Evolutionary conservation across 1,284 basidiomycete genomes (phyloP).

Genomic region (Ceratobasidium sp.): DNA sequence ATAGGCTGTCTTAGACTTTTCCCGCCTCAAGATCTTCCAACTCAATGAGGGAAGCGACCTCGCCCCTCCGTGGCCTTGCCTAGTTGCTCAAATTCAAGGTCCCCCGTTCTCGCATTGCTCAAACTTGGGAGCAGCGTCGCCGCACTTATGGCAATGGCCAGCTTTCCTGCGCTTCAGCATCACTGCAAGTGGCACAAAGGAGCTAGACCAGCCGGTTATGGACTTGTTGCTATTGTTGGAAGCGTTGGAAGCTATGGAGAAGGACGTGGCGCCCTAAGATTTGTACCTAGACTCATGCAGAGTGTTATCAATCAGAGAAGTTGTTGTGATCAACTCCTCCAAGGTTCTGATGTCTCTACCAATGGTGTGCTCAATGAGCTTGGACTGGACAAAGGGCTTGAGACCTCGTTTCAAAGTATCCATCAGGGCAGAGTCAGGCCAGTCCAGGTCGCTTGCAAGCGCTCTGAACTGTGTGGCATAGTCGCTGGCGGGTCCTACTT

Average conservation of each 20-base stretch:
- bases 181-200: neutral
- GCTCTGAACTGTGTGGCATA: neutral
- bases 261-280: neutral
- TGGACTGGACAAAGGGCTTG: neutral
- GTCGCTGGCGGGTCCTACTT: neutral
- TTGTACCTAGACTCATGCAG: neutral
- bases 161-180: neutral
- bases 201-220: neutral
- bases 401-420: neutral
- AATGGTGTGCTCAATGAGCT: neutral
- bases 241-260: neutral
- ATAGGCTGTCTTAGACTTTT: conserved; percentile 12
- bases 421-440: neutral
- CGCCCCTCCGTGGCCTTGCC: neutral
- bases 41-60: neutral
- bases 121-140: neutral
- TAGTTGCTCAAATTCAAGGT: neutral
- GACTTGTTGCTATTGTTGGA: neutral
- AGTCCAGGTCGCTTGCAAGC: neutral
- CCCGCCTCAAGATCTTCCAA: neutral
- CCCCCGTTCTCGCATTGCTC: neutral
- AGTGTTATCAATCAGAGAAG: neutral
- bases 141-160: neutral
- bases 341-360: neutral
- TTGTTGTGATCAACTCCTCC: neutral